phyloP scores from a whole-genome alignment of 164 flowering plant genomes.

The Magnolia sinica region DNA sequence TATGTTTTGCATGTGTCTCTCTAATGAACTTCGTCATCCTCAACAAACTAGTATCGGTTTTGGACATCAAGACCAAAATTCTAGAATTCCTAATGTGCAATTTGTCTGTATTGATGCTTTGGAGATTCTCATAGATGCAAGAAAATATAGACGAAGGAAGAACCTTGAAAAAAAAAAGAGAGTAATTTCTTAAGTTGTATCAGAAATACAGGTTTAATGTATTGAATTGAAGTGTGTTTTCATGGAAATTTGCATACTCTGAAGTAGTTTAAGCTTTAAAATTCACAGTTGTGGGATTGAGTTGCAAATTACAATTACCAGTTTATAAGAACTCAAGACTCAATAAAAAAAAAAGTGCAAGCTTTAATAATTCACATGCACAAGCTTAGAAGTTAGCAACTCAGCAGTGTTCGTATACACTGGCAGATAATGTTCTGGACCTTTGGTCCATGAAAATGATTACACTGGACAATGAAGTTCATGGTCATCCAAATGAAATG shows the following conservation, averaged over 20 bases:
- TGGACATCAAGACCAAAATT: neutral
- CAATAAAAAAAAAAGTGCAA: neutral
- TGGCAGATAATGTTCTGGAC: too few relatives aligned
- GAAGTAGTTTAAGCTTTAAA: neutral
- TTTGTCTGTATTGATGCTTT: neutral
- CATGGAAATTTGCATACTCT: too few relatives aligned
- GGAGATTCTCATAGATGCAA: neutral
- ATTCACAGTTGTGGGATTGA: neutral
- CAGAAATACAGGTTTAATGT: too few relatives aligned
- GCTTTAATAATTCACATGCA: neutral
- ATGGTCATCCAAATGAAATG: too few relatives aligned
- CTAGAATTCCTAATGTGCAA: neutral
- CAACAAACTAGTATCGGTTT: neutral
- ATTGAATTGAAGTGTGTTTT: too few relatives aligned
- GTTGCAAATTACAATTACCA: too few relatives aligned
- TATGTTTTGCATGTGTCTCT: too few relatives aligned
- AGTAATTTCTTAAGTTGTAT: too few relatives aligned
- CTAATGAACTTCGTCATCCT: neutral
- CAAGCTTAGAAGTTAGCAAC: neutral
- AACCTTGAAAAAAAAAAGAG: neutral
- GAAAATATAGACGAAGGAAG: neutral
- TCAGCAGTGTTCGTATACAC: too few relatives aligned
- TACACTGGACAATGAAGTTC: too few relatives aligned
- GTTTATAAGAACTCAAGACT: neutral
- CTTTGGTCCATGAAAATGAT: too few relatives aligned